phyloP scores from a whole-genome alignment of 192 early-diverging fungal genomes.

The Coemansia sp. region DNA sequence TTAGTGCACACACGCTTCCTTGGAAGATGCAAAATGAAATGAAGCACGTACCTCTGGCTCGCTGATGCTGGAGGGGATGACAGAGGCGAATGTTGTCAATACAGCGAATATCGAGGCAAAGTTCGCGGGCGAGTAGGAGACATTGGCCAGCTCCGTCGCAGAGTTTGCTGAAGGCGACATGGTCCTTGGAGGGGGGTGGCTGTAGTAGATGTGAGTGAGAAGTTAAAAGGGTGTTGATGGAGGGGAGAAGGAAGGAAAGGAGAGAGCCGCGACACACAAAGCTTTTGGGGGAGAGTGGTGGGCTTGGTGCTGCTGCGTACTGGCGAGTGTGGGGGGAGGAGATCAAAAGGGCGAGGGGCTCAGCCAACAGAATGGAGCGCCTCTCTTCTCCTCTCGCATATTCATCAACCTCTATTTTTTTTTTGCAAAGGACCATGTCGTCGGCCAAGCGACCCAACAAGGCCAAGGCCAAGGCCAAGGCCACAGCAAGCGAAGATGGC shows the following conservation, averaged over 20 bases:
- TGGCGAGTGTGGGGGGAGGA: neutral
- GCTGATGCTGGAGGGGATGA: conserved; percentile 19
- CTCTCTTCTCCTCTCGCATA: neutral
- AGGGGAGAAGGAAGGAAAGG: neutral
- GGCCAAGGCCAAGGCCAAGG: neutral
- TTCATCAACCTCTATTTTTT: neutral
- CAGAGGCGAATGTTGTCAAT: conserved; percentile 21
- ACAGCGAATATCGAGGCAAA: conserved; percentile 46
- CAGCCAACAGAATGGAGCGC: neutral
- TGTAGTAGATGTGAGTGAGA: neutral
- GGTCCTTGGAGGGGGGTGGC: neutral
- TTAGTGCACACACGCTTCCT: neutral
- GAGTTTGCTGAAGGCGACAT: conserved; percentile 45
- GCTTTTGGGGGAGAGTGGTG: neutral
- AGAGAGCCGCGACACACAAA: neutral
- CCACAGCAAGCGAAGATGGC: neutral
- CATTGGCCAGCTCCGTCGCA: conserved; percentile 22
- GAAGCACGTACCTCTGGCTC: conserved; percentile 46
- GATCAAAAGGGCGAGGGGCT: neutral
- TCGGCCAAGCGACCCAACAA: neutral
- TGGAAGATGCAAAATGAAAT: neutral
- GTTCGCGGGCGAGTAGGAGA: conserved; percentile 35
- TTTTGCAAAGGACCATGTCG: conserved; percentile 1
- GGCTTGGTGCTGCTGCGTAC: neutral
- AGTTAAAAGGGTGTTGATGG: neutral